Base-by-base conservation (phyloP, 75 land plant species). In the Azolla pinnata region DNA sequence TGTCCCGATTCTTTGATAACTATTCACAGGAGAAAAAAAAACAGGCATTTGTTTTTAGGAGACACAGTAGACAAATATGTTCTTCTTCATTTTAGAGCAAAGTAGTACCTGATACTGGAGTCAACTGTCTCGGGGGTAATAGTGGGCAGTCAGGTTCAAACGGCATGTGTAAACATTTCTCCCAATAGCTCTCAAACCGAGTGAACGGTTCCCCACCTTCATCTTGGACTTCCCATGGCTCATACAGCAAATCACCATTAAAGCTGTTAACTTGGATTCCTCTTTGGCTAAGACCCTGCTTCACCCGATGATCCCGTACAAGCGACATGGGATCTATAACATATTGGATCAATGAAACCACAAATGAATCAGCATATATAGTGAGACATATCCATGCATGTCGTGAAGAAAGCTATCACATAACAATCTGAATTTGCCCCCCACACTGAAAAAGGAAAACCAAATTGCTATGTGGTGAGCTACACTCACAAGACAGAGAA, bases 211-310 rank as follows among this genome's bases (percentile, higher is more conserved):
- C 71, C 7, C 85, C 85, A 8, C 68, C 59, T 1, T 79, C 78
- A 63, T 85, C 85, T 60, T 82, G 67, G 25, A 82, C 69, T 58
- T 85, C 82, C 88, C 88, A 85, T 42, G 88, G 88, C 56, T 85
- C 85, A 71, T 69, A 82, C 31, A 82, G 62, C 33, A 85, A 49
- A 59, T 86, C 86, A 32, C 74, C 81, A 61, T 77, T 79, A 44
- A 70, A 82, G 35, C 78, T 79, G n/a, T 76, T 66, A 31, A 86
- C 90, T 31, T 49, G 45, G 33, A 82, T 66, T 24, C 80, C 82
- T 18, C 21, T 62, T 57, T 79, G 83, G 1, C 18, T 42, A 9
- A 86, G 75, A 26, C 77, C 59, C 44, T 75, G 44, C 57, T 82
- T 86, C 50, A 79, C 51, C 3, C 65, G 55, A 50, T 82, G 86